These are phyloP conservation scores for Isatis tinctoria DNA, from an alignment of 345 rosid genomes.

Conservation along the genomic window DNA sequence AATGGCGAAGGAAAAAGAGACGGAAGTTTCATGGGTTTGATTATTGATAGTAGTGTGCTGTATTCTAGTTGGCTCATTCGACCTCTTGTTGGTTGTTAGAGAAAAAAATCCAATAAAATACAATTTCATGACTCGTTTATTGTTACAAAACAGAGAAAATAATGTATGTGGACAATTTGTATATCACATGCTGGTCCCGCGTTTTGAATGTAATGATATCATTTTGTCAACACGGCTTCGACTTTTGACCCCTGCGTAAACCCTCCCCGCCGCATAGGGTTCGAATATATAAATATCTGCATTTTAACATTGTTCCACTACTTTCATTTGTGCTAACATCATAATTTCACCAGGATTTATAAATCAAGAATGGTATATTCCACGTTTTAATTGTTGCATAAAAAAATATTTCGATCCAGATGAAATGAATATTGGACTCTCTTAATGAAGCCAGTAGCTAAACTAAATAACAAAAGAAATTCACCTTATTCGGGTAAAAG, in stretches of 20 bases:
- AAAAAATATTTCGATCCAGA: background rate
- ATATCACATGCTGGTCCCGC: conserved; percentile 8
- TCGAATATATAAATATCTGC: background rate
- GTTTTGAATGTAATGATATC: background rate
- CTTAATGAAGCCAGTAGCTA: background rate
- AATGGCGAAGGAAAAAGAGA: conserved; percentile 6
- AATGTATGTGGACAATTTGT: conserved; percentile 19
- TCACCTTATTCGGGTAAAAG: background rate
- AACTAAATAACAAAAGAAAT: background rate
- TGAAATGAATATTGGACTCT: background rate
- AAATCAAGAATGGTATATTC: background rate
- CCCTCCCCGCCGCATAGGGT: conserved; percentile 16
- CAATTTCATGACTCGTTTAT: conserved; percentile 17
- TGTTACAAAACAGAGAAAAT: conserved; percentile 15
- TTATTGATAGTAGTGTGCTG: conserved; percentile 13
- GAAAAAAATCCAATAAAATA: conserved; percentile 11
- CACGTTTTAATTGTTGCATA: background rate
- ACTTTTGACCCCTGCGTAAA: background rate
- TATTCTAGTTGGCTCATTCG: conserved; percentile 19
- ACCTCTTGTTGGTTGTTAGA: conserved; percentile 25
- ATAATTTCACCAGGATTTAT: too few relatives aligned
- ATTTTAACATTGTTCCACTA: background rate
- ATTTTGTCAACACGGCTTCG: conserved; percentile 19
- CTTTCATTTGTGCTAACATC: background rate
- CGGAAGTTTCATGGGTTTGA: conserved; percentile 19